Evolutionary conservation across 2,329 filamentous ascomycete species (phyloP), one percentile per base, ranked within the genome.

Genomic region (Diplodia seriata): DNA sequence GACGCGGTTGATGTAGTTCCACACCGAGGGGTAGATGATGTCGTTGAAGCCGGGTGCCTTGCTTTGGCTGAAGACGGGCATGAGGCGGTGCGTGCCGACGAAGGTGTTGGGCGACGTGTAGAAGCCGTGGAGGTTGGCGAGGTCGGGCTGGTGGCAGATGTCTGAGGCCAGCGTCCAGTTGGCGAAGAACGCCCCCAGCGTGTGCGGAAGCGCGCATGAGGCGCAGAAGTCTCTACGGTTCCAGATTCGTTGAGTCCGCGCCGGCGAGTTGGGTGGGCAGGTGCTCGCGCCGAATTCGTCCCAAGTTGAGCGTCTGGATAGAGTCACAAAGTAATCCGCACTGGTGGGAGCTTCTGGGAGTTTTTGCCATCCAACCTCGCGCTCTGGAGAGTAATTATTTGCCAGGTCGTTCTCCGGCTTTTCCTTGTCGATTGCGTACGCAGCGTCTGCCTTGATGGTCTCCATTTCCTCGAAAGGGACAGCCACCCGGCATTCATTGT

Each of bases 111-210:
- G 86, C 0, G 86, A 87, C 50, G 91, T 83, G 75, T 91, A 88
- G 73, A 94, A 88, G 51, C 91, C 90, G 73, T 94, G 91, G 1
- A 94, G 82, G 69, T 89, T 84, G 33, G 87, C 86, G 38, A 94
- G 81, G 70, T 95, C 92, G 0, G 92, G 90, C 74, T 95, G 92
- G 69, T 90, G 86, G 75, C 92, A 96, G 33, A 90, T 84, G 56
- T 92, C 86, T 6, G 88, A 84, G 5, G 90, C 87, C 9, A 84
- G 75, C 1, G 84, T 82, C 88, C 90, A 94, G 72, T 91, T 84
- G 4, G 83, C 81, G 6, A 93, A 79, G 72, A 92, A 91, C 26
- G 88, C 87, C 2, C 87, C 89, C 20, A 86, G 80, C 0, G 91
- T 90, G 73, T 94, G 90, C 0, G 86, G 85, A 7, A 81, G 79